A percentile compares a stretch with the other conserved stretches of the same genome.
phyloP scores from a whole-genome alignment of 2,329 filamentous ascomycete species.

The Corniculantispora saksenae region DNA sequence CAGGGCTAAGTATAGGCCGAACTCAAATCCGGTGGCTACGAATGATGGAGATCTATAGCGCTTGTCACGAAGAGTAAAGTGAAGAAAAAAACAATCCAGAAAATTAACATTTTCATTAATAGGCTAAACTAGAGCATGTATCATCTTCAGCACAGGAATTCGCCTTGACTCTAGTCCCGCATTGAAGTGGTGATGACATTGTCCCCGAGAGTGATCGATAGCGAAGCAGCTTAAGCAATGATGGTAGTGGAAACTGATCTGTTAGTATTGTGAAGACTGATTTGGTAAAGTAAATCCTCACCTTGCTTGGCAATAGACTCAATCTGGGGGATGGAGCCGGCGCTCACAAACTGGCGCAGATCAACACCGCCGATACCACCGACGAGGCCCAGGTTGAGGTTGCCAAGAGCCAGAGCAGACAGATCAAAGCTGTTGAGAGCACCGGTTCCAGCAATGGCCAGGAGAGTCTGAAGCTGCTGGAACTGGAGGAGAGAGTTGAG shows the following conservation, averaged over 20 bases:
- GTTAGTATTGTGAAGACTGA: background rate
- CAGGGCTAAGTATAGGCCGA: too few relatives aligned
- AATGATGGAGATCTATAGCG: too few relatives aligned
- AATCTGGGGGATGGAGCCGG: slow-evolving; percentile 30
- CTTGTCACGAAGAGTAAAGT: background rate
- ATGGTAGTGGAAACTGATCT: slow-evolving; percentile 15
- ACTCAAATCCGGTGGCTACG: too few relatives aligned
- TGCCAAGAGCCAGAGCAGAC: slow-evolving; percentile 28
- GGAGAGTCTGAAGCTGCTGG: slow-evolving; percentile 42
- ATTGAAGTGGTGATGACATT: background rate
- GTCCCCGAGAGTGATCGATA: background rate
- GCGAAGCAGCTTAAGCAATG: slow-evolving; percentile 2
- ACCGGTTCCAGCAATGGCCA: slow-evolving; percentile 34
- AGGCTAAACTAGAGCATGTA: slow-evolving; percentile 3
- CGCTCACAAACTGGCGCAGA: slow-evolving; percentile 33
- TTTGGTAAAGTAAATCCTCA: slow-evolving; percentile 13
- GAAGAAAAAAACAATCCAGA: background rate
- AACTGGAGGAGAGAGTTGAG: slow-evolving; percentile 42
- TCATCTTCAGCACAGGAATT: background rate
- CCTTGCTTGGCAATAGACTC: slow-evolving; percentile 29
- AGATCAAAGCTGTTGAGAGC: slow-evolving; percentile 34
- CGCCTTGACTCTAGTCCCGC: background rate
- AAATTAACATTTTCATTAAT: slow-evolving; percentile 11
- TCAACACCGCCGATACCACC: slow-evolving; percentile 30
- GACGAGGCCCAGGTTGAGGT: slow-evolving; percentile 33